phyloP scores from a whole-genome alignment of 495 filamentous ascomycete species.

The Aspergillus hancockii region DNA sequence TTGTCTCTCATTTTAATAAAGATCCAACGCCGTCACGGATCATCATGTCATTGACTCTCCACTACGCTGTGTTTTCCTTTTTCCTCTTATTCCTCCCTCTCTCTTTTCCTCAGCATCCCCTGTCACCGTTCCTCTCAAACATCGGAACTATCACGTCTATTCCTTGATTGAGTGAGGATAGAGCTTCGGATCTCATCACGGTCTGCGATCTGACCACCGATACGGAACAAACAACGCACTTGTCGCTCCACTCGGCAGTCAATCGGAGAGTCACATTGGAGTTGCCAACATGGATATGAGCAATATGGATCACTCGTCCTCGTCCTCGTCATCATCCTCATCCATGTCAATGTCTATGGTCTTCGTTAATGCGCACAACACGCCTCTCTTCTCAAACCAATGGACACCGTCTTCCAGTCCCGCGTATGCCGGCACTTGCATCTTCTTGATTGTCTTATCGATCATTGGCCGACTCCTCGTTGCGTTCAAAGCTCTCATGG shows the following conservation, averaged over 20 bases:
- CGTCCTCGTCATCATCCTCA: conserved; percentile 20
- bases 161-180: background rate
- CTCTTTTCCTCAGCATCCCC: background rate
- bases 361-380: conserved; percentile 66
- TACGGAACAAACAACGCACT: background rate
- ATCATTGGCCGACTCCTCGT: conserved; percentile 66
- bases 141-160: background rate
- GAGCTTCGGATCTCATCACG: background rate
- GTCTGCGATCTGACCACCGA: background rate
- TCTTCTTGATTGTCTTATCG: conserved; percentile 78
- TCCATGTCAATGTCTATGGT: conserved; percentile 39
- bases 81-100: conserved; percentile 3
- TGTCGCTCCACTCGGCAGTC: background rate
- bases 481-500: conserved; percentile 62
- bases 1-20: conserved; percentile 1
- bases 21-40: background rate
- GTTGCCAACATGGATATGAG: conserved; percentile 16
- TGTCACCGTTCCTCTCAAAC: background rate
- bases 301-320: conserved; percentile 16
- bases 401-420: conserved; percentile 73
- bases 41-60: conserved; percentile 5
- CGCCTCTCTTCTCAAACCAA: conserved; percentile 68
- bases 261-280: background rate
- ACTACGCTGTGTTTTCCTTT: conserved; percentile 3
- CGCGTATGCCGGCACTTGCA: conserved; percentile 79